phyloP scores from a whole-genome alignment of 176 grass and related monocot genomes.

The Phoenix dactylifera region DNA sequence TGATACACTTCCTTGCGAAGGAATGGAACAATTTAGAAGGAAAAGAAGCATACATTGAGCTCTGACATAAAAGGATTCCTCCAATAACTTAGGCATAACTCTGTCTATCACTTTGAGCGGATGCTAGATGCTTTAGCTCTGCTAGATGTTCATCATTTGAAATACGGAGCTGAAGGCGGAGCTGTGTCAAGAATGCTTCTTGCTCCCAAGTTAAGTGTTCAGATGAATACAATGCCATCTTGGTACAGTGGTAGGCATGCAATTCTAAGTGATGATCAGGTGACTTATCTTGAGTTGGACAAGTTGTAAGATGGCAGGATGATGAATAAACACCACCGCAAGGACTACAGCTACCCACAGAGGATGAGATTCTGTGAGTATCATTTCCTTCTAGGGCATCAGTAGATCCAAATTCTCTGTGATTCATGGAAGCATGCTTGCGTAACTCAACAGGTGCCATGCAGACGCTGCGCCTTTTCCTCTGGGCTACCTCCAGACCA shows the following conservation, averaged over 20 bases:
- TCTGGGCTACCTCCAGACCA: too few species aligned
- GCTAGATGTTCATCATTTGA: conserved; percentile 56
- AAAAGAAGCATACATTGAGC: too few species aligned
- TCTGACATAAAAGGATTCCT: too few species aligned
- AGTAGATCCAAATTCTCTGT: neutral
- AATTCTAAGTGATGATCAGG: conserved; percentile 32
- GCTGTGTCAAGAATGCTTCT: conserved; percentile 39
- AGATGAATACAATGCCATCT: conserved; percentile 43
- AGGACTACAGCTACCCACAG: conserved; percentile 30
- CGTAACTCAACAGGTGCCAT: too few species aligned
- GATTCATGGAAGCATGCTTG: too few species aligned
- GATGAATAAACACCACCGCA: conserved; percentile 2
- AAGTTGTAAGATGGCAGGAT: conserved; percentile 2
- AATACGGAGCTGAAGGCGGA: conserved; percentile 51
- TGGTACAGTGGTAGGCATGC: conserved; percentile 38
- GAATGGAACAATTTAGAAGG: too few species aligned
- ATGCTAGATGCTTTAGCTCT: conserved; percentile 29
- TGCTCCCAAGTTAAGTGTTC: conserved; percentile 59
- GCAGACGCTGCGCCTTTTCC: too few species aligned
- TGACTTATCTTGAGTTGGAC: neutral
- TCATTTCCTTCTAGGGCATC: neutral
- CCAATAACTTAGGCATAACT: too few species aligned
- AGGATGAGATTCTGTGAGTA: conserved; percentile 29
- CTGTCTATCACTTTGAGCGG: neutral
- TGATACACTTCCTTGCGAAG: too few species aligned